Base-by-base conservation (phyloP, 2,329 filamentous ascomycete genomes). In the Aspergillus bombycis region DNA sequence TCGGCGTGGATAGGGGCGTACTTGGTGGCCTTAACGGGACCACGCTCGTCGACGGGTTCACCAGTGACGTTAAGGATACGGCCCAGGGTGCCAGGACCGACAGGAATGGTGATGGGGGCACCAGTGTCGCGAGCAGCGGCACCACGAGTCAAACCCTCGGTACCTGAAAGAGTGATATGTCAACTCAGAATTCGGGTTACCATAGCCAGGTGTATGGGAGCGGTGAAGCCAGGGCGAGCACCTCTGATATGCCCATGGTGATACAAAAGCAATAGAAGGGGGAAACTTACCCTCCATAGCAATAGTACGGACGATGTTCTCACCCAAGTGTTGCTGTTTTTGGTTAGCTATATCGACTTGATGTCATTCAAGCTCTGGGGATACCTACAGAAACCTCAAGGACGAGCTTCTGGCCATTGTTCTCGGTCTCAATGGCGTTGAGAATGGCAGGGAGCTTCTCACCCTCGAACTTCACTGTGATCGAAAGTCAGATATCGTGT, bases 31-130 rank as follows among this genome's bases (percentile, higher is more conserved):
- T 97, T 97, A 88, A 99, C 93, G 74, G 95, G 95, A 74, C 95
- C 95, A 86, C 95, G 93, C 89, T 98, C 95, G 82, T 99, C 95
- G 84, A 99, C 98, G 80, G 95, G 95, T 85, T 99, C 94, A 89
- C 95, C 95, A 86, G 95, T 99, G 85, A 99, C 95, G 89, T 99
- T 99, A 86, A 99, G 94, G 88, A 99, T 99, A 87, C 95, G 95
- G 79, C 95, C 95, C 75, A 99, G 92, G 73, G 93, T 97, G 81
- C 86, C 92, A 80, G 89, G 88, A 77, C 95, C 95, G 83, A 98
- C 94, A 80, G 94, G 94, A 77, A 99, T 94, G 84, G 88, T 93
- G 87, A 99, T 99, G 80, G 95, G 95, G 74, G 89, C 85, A 81
- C 95, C 95, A 80, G 94, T 97, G 84, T 99, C 95, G 76, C 82